A percentile compares a stretch with the other conserved stretches of the same genome.
phyloP scores from a whole-genome alignment of 2,329 filamentous ascomycete genomes.

The Penicillium vulpinum region DNA sequence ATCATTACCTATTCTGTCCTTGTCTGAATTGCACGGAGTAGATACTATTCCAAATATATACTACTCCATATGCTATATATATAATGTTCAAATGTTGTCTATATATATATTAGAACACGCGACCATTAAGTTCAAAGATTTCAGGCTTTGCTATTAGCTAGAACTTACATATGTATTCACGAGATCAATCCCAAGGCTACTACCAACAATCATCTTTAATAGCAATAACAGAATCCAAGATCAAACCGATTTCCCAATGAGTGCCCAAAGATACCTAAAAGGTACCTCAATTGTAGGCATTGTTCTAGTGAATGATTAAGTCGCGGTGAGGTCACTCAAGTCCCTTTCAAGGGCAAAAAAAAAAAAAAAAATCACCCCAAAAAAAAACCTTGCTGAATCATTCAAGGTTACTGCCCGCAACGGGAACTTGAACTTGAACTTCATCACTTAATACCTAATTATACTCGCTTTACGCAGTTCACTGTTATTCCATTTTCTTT shows the following conservation, averaged over 20 bases:
- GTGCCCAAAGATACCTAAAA: neutral
- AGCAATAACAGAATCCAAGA: neutral
- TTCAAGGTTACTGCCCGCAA: neutral
- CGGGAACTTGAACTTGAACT: slow-evolving; percentile 2
- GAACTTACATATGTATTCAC: no score
- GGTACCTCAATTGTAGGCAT: neutral
- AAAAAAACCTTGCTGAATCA: slow-evolving; percentile 5
- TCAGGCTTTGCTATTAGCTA: neutral
- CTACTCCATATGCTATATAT: no score
- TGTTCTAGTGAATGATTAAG: neutral
- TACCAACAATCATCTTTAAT: neutral
- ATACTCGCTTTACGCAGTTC: neutral
- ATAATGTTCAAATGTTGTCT: no score
- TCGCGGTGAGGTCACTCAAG: slow-evolving; percentile 3
- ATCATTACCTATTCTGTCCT: no score
- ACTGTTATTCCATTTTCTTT: neutral
- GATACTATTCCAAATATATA: no score
- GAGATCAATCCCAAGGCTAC: neutral
- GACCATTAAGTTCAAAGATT: neutral
- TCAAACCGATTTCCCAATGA: neutral
- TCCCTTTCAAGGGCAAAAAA: neutral
- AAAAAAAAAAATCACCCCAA: neutral
- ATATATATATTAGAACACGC: neutral
- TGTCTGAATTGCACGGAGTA: no score
- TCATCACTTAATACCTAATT: neutral